phyloP scores from a whole-genome alignment of 495 filamentous ascomycete species.

The Xylaria castorea region DNA sequence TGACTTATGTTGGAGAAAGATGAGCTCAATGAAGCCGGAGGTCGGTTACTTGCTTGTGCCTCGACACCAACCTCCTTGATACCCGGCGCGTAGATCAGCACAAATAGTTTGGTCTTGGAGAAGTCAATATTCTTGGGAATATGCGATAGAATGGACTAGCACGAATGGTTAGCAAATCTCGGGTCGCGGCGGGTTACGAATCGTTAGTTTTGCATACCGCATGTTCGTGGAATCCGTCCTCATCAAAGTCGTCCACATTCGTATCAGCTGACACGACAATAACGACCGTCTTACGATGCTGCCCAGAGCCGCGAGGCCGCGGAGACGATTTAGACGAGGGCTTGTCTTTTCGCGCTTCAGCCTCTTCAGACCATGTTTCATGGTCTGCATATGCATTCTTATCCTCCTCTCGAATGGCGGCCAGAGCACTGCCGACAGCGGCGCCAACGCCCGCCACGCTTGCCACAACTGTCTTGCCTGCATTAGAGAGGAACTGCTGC shows the following conservation, averaged over 20 bases:
- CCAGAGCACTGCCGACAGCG: slow-evolving; percentile 77
- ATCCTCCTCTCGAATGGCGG: slow-evolving; percentile 84
- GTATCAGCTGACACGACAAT: slow-evolving; percentile 84
- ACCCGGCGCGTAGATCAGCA: slow-evolving; percentile 85
- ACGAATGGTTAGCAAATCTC: slow-evolving; percentile 30
- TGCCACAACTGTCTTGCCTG: slow-evolving; percentile 75
- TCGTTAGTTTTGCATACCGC: slow-evolving; percentile 65
- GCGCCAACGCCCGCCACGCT: slow-evolving; percentile 85
- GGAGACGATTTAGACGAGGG: slow-evolving; percentile 30
- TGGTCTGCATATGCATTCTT: slow-evolving; percentile 82
- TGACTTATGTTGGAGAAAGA: slow-evolving; percentile 88
- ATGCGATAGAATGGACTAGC: slow-evolving; percentile 86
- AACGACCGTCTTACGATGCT: slow-evolving; percentile 75
- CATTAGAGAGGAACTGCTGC: slow-evolving; percentile 83
- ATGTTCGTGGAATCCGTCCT: slow-evolving; percentile 71
- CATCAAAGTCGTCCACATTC: slow-evolving; percentile 62
- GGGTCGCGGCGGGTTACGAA: neutral
- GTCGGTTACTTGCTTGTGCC: slow-evolving; percentile 53
- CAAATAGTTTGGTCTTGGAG: slow-evolving; percentile 73
- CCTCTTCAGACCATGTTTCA: slow-evolving; percentile 84
- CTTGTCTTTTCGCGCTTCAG: slow-evolving; percentile 57
- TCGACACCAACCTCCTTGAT: slow-evolving; percentile 69
- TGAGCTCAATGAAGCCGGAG: slow-evolving; percentile 72
- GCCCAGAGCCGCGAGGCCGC: slow-evolving; percentile 41
- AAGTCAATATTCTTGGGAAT: slow-evolving; percentile 76